phyloP scores from a whole-genome alignment of 257 asterid species.

The Buddleja alternifolia region DNA sequence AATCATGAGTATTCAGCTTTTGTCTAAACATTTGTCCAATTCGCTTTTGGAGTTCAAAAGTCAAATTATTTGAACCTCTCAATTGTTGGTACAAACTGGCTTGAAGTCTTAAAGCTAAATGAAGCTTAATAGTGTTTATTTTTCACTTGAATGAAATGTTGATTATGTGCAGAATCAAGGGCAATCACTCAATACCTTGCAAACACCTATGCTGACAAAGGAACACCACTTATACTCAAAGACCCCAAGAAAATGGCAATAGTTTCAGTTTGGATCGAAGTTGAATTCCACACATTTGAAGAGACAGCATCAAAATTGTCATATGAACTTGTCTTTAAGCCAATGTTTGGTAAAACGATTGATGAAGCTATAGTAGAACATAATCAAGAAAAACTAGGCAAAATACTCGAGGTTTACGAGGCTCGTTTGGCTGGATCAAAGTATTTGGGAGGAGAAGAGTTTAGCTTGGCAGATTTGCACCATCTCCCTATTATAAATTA shows the following conservation, averaged over 20 bases:
- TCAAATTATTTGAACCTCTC: no score
- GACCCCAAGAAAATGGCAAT: constrained; percentile 46
- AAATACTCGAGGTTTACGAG: constrained; percentile 55
- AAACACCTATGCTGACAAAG: constrained; percentile 42
- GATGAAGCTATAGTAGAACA: constrained; percentile 44
- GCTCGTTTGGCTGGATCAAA: constrained; percentile 40
- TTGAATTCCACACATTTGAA: constrained; percentile 51
- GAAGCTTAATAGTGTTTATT: background rate
- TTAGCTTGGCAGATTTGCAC: constrained; percentile 51
- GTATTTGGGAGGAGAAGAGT: constrained; percentile 53
- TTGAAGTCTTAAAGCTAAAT: no score
- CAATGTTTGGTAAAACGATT: constrained; percentile 36
- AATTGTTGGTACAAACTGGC: no score
- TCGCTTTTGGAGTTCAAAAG: no score
- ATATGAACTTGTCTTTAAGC: constrained; percentile 41
- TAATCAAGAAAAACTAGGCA: constrained; percentile 32
- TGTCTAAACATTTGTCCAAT: no score
- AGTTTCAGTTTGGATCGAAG: constrained; percentile 49
- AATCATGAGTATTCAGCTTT: no score
- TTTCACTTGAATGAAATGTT: background rate
- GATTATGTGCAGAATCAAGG: constrained; percentile 53
- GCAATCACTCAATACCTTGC: constrained; percentile 50
- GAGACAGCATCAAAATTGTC: constrained; percentile 32
- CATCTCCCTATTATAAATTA: constrained; percentile 44
- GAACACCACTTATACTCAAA: constrained; percentile 33